These are phyloP conservation scores for maize (Zea mays) DNA, from an alignment of 176 grass and related monocot species.

Conservation along the genomic window DNA sequence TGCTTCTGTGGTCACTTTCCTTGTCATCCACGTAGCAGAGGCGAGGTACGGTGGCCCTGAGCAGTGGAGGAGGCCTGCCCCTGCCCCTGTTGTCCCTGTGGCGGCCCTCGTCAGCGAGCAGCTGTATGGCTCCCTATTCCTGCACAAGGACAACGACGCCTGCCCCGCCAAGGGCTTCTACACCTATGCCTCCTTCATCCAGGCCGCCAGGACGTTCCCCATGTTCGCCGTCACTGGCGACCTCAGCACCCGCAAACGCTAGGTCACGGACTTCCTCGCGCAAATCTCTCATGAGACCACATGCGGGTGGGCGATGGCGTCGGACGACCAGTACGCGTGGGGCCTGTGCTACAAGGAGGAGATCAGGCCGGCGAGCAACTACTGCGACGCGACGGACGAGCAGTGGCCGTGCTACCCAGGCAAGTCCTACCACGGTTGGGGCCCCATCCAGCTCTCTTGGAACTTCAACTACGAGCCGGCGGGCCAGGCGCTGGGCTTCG, in stretches of 20 bases:
- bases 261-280: constrained; percentile 70
- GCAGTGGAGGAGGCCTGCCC: background rate
- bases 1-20: background rate
- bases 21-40: background rate
- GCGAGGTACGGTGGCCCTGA: constrained; percentile 14
- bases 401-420: too few relatives aligned
- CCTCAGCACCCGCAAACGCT: constrained; percentile 55
- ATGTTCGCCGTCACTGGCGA: constrained; percentile 55
- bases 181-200: constrained; percentile 70
- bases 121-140: constrained; percentile 58
- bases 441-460: constrained; percentile 87
- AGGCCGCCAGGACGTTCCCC: constrained; percentile 52
- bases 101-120: constrained; percentile 52
- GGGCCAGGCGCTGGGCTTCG: constrained; percentile 58
- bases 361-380: constrained; percentile 59
- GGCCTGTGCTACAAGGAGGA: constrained; percentile 84
- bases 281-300: constrained; percentile 83
- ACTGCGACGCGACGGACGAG: too few relatives aligned
- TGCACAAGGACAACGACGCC: constrained; percentile 59
- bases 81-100: constrained; percentile 23
- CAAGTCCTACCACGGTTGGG: constrained; percentile 78
- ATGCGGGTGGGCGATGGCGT: constrained; percentile 61
- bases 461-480: constrained; percentile 85
- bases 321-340: constrained; percentile 68
- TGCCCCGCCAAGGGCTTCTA: constrained; percentile 82